A percentile compares a stretch with the other conserved stretches of the same genome.
These are phyloP conservation scores for Fusarium floridanum DNA, from an alignment of 2,329 filamentous ascomycete genomes.

Conservation along the genomic window DNA sequence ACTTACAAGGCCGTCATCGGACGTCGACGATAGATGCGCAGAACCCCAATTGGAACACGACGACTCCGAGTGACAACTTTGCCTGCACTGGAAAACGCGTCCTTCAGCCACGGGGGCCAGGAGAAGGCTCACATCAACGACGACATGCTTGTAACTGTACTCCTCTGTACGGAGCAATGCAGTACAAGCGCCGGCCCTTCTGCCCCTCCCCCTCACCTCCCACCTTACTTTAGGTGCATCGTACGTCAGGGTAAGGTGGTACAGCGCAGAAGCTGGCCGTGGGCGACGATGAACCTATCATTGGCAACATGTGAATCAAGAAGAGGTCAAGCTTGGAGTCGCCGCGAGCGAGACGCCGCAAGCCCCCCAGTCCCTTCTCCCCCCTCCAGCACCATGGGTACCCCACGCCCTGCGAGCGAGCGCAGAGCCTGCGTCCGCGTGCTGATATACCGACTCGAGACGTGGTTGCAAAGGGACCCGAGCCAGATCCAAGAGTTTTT, in stretches of 20 bases:
- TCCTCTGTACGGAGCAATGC: conserved; percentile 1
- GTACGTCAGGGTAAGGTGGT: conserved; percentile 36
- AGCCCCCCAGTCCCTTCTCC: not conserved
- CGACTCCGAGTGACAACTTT: conserved; percentile 6
- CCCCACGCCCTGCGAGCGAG: conserved; percentile 37
- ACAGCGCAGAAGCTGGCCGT: conserved; percentile 30
- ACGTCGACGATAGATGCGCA: conserved; percentile 1
- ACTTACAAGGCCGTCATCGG: conserved; percentile 3
- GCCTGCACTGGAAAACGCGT: conserved; percentile 3
- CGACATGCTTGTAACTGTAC: conserved; percentile 25
- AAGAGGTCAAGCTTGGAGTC: conserved; percentile 39
- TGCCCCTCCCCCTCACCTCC: conserved; percentile 37
- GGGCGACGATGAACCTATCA: conserved; percentile 48
- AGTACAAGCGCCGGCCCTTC: conserved; percentile 23
- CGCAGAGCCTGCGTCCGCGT: conserved; percentile 30
- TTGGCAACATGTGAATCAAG: conserved; percentile 46
- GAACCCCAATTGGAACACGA: conserved; percentile 30
- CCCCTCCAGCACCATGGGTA: conserved; percentile 23
- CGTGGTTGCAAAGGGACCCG: conserved; percentile 16
- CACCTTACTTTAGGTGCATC: conserved; percentile 31
- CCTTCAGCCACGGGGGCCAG: conserved; percentile 20
- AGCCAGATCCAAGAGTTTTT: not conserved
- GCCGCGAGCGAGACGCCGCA: conserved; percentile 34
- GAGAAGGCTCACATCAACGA: conserved; percentile 27
- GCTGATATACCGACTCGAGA: conserved; percentile 42